Conservation (phyloP, 2,329 filamentous ascomycete species). For the Eutypella sp. region DNA sequence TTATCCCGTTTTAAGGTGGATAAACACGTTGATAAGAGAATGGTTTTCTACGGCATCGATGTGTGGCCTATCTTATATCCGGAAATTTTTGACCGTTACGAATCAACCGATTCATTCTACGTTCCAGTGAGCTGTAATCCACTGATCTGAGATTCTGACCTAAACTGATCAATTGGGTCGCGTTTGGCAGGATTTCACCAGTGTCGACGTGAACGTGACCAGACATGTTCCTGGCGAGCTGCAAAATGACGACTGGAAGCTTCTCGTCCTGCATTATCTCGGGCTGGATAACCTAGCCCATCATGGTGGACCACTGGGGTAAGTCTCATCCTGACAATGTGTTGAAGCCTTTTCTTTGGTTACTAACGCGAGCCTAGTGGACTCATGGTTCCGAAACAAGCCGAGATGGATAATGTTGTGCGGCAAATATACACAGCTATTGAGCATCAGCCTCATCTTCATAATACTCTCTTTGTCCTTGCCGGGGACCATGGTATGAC, state of each 20-base stretch:
- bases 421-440: slow-evolving; percentile 59
- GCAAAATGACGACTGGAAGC: slow-evolving; percentile 60
- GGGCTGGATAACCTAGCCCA: slow-evolving; percentile 74
- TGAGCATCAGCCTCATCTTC: slow-evolving; percentile 52
- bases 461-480: slow-evolving; percentile 61
- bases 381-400: slow-evolving; percentile 68
- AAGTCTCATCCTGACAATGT: slow-evolving; percentile 11
- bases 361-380: slow-evolving; percentile 32
- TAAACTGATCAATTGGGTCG: too few species aligned
- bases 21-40: slow-evolving; percentile 37
- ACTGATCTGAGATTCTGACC: slow-evolving; percentile 6
- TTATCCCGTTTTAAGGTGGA: slow-evolving; percentile 62
- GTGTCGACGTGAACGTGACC: slow-evolving; percentile 67
- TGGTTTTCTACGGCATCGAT: slow-evolving; percentile 74
- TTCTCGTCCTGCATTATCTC: slow-evolving; percentile 70
- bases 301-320: slow-evolving; percentile 67
- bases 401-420: slow-evolving; percentile 68
- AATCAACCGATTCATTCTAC: slow-evolving; percentile 73
- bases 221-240: slow-evolving; percentile 63
- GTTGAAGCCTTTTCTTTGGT: not conserved
- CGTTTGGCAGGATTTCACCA: slow-evolving; percentile 60
- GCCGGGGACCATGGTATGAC: slow-evolving; percentile 77
- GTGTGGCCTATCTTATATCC: slow-evolving; percentile 75
- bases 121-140: slow-evolving; percentile 59
- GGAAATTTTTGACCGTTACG: slow-evolving; percentile 59